Percentiles rank a stretch among this genome's conserved stretches.
These are phyloP conservation scores for Warburgia ugandensis DNA, from an alignment of 164 flowering plant genomes.

Conservation along the genomic window DNA sequence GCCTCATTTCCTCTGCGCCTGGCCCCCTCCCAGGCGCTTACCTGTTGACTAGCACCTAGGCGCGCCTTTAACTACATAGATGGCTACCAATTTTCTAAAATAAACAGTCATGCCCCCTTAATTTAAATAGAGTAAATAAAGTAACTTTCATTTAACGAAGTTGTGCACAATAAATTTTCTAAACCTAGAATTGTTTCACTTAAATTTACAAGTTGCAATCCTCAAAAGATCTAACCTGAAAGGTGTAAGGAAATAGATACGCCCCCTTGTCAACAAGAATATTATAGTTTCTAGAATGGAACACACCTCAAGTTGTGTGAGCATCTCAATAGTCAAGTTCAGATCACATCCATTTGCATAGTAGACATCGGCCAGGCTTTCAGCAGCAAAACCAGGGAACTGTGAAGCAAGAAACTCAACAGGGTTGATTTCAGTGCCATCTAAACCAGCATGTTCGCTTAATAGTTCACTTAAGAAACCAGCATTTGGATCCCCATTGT, in stretches of 20 bases:
- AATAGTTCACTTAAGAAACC: slow-evolving; percentile 42
- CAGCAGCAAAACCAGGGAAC: slow-evolving; percentile 11
- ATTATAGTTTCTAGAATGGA: not conserved
- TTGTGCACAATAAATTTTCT: too few relatives aligned
- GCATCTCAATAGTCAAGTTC: slow-evolving; percentile 14
- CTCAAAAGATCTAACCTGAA: not conserved
- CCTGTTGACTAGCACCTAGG: too few relatives aligned
- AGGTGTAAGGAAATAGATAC: not conserved
- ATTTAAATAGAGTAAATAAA: too few relatives aligned
- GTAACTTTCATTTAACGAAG: too few relatives aligned
- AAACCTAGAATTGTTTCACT: too few relatives aligned
- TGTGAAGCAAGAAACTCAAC: slow-evolving; percentile 27
- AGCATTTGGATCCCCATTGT: slow-evolving; percentile 40
- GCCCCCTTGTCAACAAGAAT: not conserved
- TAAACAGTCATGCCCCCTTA: too few relatives aligned
- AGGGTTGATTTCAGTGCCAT: slow-evolving; percentile 47
- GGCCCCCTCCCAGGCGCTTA: too few relatives aligned
- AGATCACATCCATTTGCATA: slow-evolving; percentile 10
- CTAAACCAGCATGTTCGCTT: slow-evolving; percentile 38
- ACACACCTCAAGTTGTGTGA: slow-evolving; percentile 17
- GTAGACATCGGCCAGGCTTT: slow-evolving; percentile 16
- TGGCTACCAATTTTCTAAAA: too few relatives aligned
- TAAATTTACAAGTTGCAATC: too few relatives aligned
- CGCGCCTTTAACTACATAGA: too few relatives aligned
- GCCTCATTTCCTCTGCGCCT: too few relatives aligned